These are phyloP conservation scores for Aspergillus ellipticus DNA, from an alignment of 495 filamentous ascomycete species.

Conservation along the genomic window DNA sequence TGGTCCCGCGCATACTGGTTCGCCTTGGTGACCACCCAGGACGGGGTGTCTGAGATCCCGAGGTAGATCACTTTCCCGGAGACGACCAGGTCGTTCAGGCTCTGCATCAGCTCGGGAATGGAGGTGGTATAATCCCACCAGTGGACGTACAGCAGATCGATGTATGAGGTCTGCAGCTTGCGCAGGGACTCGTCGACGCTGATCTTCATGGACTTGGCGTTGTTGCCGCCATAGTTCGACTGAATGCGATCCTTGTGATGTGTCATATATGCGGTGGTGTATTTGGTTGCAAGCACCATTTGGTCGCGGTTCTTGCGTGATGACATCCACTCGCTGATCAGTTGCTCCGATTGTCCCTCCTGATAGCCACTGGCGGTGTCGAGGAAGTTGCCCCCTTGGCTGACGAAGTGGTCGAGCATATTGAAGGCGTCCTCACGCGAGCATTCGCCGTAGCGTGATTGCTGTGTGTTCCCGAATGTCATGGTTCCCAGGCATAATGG, in stretches of 20 bases:
- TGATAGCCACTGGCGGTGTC: constrained; percentile 72
- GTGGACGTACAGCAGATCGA: constrained; percentile 60
- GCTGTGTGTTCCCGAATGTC: constrained; percentile 56
- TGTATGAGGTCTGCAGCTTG: constrained; percentile 62
- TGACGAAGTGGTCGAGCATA: constrained; percentile 65
- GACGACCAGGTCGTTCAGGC: constrained; percentile 55
- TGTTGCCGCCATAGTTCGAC: constrained; percentile 56
- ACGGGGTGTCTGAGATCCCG: constrained; percentile 64
- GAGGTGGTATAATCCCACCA: constrained; percentile 64
- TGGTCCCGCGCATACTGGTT: constrained; percentile 64
- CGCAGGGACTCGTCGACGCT: constrained; percentile 52
- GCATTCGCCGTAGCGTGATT: constrained; percentile 48
- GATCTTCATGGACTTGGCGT: constrained; percentile 52
- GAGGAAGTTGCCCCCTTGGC: constrained; percentile 72
- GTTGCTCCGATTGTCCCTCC: constrained; percentile 57
- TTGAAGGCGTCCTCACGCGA: constrained; percentile 55
- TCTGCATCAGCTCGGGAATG: constrained; percentile 69
- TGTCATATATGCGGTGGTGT: constrained; percentile 41
- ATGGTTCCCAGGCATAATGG: constrained; percentile 59
- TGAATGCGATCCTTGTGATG: constrained; percentile 30
- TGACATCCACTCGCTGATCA: constrained; percentile 77
- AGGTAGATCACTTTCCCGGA: constrained; percentile 68
- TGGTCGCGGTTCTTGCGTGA: constrained; percentile 58
- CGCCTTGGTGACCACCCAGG: constrained; percentile 66
- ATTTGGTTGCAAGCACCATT: constrained; percentile 75